Evolutionary conservation across 495 filamentous ascomycete species (phyloP).

Genomic region (Aspergillus leporis): DNA sequence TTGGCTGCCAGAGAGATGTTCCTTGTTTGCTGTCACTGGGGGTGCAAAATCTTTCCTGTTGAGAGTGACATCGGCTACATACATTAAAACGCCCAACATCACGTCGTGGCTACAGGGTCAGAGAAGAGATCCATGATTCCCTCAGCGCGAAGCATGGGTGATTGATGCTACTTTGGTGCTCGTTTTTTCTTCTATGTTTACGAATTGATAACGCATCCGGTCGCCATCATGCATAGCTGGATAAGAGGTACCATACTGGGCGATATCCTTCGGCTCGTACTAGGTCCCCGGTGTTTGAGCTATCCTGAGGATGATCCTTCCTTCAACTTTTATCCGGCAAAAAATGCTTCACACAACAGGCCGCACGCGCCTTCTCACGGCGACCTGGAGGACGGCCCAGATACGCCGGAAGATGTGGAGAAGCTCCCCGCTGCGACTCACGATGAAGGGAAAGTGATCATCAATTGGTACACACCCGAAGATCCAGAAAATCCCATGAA

Average conservation of each 20-base stretch:
- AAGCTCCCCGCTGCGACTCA: not conserved
- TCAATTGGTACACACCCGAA: not conserved
- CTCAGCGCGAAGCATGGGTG: too few species aligned
- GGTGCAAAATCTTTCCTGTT: too few species aligned
- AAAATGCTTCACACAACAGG: not conserved
- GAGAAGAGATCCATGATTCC: too few species aligned
- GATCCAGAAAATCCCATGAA: slow-evolving; percentile 6
- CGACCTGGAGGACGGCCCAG: not conserved
- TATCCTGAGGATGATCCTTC: not conserved
- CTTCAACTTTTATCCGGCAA: not conserved
- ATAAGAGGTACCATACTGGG: not conserved
- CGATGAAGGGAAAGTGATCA: not conserved
- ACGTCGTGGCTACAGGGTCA: too few species aligned
- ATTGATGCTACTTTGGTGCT: too few species aligned
- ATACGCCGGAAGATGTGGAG: not conserved
- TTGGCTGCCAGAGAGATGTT: too few species aligned
- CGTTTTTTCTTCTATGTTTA: not conserved
- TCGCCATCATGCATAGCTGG: not conserved
- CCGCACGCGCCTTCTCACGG: not conserved
- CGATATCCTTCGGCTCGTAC: not conserved
- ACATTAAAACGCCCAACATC: too few species aligned
- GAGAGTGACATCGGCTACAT: too few species aligned
- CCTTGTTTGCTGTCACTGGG: too few species aligned
- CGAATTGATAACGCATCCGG: not conserved
- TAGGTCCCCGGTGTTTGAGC: not conserved